These are phyloP conservation scores for Ustilago bromivora DNA, from an alignment of 1,284 basidiomycete species.

Conservation along the genomic window DNA sequence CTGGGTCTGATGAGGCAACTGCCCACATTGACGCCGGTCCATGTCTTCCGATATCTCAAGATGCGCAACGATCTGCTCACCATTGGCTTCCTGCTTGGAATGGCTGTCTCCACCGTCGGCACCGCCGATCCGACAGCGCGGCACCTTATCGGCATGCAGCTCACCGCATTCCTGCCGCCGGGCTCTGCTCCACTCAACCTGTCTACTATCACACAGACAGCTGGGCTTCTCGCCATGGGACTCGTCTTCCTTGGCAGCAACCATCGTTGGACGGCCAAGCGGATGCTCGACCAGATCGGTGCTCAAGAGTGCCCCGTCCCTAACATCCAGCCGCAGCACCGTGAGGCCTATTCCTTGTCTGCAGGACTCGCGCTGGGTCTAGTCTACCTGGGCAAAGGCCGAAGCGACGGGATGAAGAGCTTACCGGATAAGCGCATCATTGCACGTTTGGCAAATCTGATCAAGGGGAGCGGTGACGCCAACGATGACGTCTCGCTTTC, in stretches of 20 bases:
- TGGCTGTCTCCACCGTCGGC: constrained; percentile 91
- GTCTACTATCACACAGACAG: constrained; percentile 87
- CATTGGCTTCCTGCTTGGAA: constrained; percentile 89
- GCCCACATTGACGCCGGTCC: constrained; percentile 85
- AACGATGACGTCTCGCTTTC: background rate
- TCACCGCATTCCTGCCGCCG: constrained; percentile 88
- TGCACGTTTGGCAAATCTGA: constrained; percentile 48
- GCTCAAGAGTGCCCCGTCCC: constrained; percentile 81
- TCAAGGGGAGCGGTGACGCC: constrained; percentile 29
- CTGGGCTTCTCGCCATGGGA: constrained; percentile 88
- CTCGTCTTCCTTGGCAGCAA: constrained; percentile 88
- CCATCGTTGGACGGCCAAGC: constrained; percentile 90
- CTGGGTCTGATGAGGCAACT: constrained; percentile 92
- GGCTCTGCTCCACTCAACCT: constrained; percentile 89
- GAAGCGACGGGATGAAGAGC: constrained; percentile 54
- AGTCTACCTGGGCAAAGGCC: constrained; percentile 86
- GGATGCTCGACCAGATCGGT: constrained; percentile 85
- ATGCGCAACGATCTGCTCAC: constrained; percentile 95
- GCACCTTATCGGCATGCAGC: constrained; percentile 90
- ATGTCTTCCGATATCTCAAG: constrained; percentile 86
- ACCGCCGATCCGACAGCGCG: constrained; percentile 87
- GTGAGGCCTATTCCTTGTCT: constrained; percentile 91
- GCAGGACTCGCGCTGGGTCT: constrained; percentile 92
- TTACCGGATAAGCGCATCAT: constrained; percentile 55
- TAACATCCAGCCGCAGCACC: constrained; percentile 72